Base-by-base conservation (phyloP, 345 rosid genomes). In the Corchorus capsularis region DNA sequence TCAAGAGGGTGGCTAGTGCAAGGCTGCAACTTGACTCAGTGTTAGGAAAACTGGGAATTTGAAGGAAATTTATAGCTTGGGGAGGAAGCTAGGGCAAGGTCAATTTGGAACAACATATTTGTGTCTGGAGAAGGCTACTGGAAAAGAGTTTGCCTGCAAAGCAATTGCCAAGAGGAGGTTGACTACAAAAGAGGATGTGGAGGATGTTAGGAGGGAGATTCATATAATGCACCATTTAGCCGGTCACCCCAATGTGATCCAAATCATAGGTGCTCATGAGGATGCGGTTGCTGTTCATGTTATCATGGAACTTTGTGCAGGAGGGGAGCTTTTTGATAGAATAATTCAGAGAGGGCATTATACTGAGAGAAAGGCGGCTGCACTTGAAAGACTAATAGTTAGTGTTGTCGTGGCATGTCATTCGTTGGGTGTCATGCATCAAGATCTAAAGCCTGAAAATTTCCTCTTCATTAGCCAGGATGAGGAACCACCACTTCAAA, bases 361-460 rank as follows among this genome's bases (percentile, higher is more conserved):
- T 47, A 84, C 94, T 0, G 98, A 95, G 83, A 87, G 80, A 60
- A 88, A 92, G 78, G 99, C 98, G 5, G 93, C 98, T 59, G 96
- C 91, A 64, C 96, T 95, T 27, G 92, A 97, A 0, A 89, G 92
- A 72, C 52, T 83, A 61, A 95, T 95, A 37, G 96, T 91, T 59
- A 90, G 96, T 75, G 94, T 95, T 76, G 91, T 95, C 0, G 89
- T 93, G 81, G 91, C 97, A 34, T 95, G 98, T 71, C 99, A 95
- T 83, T 95, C 99, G 63, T 83, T 93, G 3, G 99, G 99, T 47
- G 99, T 95, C 20, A 95, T 93, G 97, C 99, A 95, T 67, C 81
- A 98, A 67, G 99, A 95, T 80, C 87, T 95, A 82, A 95, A 95
- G 89, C 99, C 99, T 14, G 99, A 95, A 86, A 95, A 95, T 84